Evolutionary conservation across 2,329 filamentous ascomycete genomes (phyloP).

Genomic region (Nectriaceae sp.): DNA sequence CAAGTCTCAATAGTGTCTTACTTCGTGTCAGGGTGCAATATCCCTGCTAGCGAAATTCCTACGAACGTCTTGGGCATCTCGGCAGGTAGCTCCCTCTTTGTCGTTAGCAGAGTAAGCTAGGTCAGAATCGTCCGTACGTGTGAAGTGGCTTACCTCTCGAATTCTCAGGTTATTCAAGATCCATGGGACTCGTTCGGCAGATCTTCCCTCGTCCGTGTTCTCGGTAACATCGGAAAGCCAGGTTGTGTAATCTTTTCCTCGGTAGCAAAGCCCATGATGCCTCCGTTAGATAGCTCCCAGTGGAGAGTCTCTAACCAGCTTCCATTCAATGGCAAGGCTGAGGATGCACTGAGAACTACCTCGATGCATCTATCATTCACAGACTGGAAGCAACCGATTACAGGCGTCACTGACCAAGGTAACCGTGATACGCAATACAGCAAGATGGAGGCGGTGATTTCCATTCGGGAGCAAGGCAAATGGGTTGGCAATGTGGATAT

Average conservation of each 20-base stretch:
- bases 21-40: neutral
- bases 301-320: neutral
- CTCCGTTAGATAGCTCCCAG: neutral
- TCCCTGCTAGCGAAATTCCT: neutral
- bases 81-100: neutral
- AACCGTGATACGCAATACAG: neutral
- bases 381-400: neutral
- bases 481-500: conserved; percentile 1
- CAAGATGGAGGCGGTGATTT: neutral
- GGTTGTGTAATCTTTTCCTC: neutral
- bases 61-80: neutral
- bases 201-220: neutral
- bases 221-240: neutral
- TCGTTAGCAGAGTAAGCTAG: too few relatives aligned
- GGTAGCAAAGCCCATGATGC: neutral
- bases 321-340: neutral
- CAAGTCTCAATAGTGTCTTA: neutral
- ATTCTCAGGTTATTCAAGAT: too few relatives aligned
- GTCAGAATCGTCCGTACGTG: too few relatives aligned
- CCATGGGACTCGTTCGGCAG: neutral
- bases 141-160: too few relatives aligned
- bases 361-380: neutral
- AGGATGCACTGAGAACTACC: neutral
- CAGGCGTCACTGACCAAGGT: neutral
- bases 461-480: neutral